Evolutionary conservation across 495 filamentous ascomycete genomes (phyloP).

Genomic region (Tuber aestivum): DNA sequence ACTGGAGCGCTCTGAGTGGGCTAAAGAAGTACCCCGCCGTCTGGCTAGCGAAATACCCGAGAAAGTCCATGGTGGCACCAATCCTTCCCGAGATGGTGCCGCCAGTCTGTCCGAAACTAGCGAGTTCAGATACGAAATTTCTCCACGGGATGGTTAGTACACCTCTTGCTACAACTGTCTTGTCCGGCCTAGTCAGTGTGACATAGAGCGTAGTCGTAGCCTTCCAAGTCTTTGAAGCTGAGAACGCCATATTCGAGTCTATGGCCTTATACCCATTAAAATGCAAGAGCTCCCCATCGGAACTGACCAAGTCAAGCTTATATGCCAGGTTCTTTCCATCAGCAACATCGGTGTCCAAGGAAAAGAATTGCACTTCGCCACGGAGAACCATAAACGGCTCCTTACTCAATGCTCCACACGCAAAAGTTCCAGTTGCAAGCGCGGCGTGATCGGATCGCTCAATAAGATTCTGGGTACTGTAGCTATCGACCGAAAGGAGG

Average conservation of each 20-base stretch:
- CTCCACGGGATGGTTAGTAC: conserved; percentile 54
- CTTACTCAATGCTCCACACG: conserved; percentile 52
- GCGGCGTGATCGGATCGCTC: conserved; percentile 50
- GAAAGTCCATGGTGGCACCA: conserved; percentile 47
- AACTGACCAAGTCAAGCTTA: conserved; percentile 55
- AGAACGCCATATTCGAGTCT: conserved; percentile 55
- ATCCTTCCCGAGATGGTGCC: conserved; percentile 40
- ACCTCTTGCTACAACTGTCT: conserved; percentile 52
- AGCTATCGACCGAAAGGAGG: conserved; percentile 56
- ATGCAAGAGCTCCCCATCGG: conserved; percentile 50
- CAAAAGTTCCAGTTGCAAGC: conserved; percentile 59
- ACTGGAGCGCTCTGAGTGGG: conserved; percentile 53
- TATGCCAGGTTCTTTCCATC: conserved; percentile 58
- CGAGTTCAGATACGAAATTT: conserved; percentile 56
- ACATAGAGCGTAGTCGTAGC: conserved; percentile 61
- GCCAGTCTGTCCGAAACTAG: conserved; percentile 52
- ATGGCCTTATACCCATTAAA: conserved; percentile 61
- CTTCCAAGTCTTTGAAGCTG: conserved; percentile 53
- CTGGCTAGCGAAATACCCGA: conserved; percentile 55
- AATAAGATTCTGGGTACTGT: conserved; percentile 46
- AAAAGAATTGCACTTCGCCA: conserved; percentile 57
- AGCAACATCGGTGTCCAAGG: conserved; percentile 50
- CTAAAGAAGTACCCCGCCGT: conserved; percentile 53
- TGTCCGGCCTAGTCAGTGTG: conserved; percentile 46
- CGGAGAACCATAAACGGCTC: conserved; percentile 58